Evolutionary conservation across 176 grass and related monocot species (phyloP).

Genomic region (Oryza glaberrima): DNA sequence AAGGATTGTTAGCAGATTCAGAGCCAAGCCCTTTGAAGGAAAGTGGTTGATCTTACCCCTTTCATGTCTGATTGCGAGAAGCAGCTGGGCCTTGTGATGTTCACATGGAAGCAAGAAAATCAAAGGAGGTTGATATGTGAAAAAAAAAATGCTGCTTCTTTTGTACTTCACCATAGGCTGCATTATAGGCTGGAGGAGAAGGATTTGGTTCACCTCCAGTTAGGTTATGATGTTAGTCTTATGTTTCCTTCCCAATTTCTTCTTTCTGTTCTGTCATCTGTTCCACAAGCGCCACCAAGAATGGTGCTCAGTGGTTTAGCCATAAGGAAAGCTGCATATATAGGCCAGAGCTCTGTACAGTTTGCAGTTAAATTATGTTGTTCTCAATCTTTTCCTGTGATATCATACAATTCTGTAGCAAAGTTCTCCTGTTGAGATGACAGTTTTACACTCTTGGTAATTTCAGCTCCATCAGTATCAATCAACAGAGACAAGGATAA

Average conservation of each 20-base stretch:
- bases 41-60: background rate
- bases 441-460: background rate
- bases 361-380: background rate
- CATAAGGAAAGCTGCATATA: conserved; percentile 42
- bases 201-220: conserved; percentile 14
- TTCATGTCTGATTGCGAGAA: conserved; percentile 4
- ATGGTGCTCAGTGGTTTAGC: conserved; percentile 37
- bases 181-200: conserved; percentile 32
- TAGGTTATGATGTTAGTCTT: conserved; percentile 30
- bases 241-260: background rate
- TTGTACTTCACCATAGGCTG: conserved; percentile 13
- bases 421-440: background rate
- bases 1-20: conserved; percentile 32
- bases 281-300: conserved; percentile 12
- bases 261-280: background rate
- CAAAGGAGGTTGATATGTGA: background rate
- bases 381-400: background rate
- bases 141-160: conserved; percentile 3
- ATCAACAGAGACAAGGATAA: background rate
- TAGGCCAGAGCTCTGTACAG: conserved; percentile 11
- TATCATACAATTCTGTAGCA: background rate
- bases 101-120: background rate
- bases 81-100: background rate
- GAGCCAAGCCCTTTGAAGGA: background rate
- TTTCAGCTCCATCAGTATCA: background rate